A percentile compares a stretch with the other conserved stretches of the same genome.
Conservation (phyloP, 352 stramenopile species). For the Pythium aristosporum region DNA sequence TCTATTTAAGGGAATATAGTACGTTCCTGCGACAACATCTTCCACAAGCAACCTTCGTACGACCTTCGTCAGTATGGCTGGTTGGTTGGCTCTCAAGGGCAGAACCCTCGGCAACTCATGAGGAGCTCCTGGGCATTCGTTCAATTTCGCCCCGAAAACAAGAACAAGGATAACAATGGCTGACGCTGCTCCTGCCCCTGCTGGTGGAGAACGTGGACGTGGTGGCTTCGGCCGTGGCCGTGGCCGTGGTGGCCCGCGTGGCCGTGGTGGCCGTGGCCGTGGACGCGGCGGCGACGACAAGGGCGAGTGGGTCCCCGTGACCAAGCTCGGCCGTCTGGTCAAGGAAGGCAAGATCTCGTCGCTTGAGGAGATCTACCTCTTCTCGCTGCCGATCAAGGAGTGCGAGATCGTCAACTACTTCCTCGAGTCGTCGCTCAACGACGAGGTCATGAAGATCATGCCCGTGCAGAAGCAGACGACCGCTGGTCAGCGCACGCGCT, state of each 20-base stretch:
- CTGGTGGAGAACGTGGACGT: conserved; percentile 89
- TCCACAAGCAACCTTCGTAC: conserved; percentile 5
- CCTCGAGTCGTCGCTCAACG: conserved; percentile 97
- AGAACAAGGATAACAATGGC: conserved; percentile 74
- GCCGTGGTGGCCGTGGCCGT: conserved; percentile 83
- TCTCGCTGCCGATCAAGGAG: conserved; percentile 99
- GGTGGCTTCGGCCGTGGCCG: conserved; percentile 93
- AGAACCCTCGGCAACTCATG: not conserved
- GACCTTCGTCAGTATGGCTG: not conserved
- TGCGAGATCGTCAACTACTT: conserved; percentile 99
- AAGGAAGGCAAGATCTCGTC: conserved; percentile 99
- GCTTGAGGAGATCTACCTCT: conserved; percentile 99
- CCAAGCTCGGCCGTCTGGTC: conserved; percentile 99
- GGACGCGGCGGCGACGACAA: conserved; percentile 87
- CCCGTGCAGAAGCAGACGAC: conserved; percentile 99
- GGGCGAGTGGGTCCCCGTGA: conserved; percentile 99
- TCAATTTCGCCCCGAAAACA: conserved; percentile 75
- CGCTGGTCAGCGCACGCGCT: conserved; percentile 98
- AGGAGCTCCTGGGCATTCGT: conserved; percentile 48
- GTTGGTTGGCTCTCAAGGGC: conserved; percentile 7
- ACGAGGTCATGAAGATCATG: conserved; percentile 99
- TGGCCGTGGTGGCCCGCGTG: conserved; percentile 75
- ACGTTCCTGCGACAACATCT: not conserved
- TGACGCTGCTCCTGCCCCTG: conserved; percentile 65
- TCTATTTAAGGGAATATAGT: conserved; percentile 9